Evolutionary conservation across 1,284 basidiomycete species (phyloP), one percentile per base, ranked within the genome.

Genomic region (Gomphus bonarii): DNA sequence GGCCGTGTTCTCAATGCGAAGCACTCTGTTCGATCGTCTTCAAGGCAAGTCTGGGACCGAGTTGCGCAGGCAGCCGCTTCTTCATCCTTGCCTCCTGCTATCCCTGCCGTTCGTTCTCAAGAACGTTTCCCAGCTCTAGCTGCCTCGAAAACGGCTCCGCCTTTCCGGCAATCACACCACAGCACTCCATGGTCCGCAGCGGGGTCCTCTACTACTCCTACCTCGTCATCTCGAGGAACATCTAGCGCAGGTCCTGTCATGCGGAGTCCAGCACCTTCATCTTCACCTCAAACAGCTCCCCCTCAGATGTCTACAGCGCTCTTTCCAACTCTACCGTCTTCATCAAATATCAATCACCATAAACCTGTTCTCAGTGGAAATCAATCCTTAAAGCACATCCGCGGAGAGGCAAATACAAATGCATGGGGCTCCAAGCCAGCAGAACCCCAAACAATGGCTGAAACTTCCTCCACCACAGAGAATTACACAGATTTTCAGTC

Each of bases 1-100:
- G 91, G 89, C 2, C 82, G 88, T 3, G 83, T 94, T 28, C 75
- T 95, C 57, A 91, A 87, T 63, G 88, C 85, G 42, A 95, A 95
- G 67, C 81, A 87, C 55, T 79, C 82, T n/a, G n/a, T 0, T 86
- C 86, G 0, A 73, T 80, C 0, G 74, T 77, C 81, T 3, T 81
- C 82, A 1, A 73, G 80, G 50, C 79, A 84, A 59, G 80, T 97
- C 0, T 92, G 82, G 85, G 91, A 91, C 63, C 84, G 91, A 25
- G 93, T 97, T 42, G 93, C 91, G 20, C 81, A 82, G 56, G 93
- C 91, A 0, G 93, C 91, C 1, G 75, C 77, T 3, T 80, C 82
- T 1, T 74, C 77, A 5, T 73, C 74, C n/a, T 61, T 70, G 12
- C 72, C 76, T 14, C 72, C 76, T 14, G 65, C 72, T 5, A 61